A percentile compares a stretch with the other conserved stretches of the same genome.
Evolutionary conservation across 2,329 filamentous ascomycete species (phyloP).

Genomic region (Hymenoscyphus albidus): DNA sequence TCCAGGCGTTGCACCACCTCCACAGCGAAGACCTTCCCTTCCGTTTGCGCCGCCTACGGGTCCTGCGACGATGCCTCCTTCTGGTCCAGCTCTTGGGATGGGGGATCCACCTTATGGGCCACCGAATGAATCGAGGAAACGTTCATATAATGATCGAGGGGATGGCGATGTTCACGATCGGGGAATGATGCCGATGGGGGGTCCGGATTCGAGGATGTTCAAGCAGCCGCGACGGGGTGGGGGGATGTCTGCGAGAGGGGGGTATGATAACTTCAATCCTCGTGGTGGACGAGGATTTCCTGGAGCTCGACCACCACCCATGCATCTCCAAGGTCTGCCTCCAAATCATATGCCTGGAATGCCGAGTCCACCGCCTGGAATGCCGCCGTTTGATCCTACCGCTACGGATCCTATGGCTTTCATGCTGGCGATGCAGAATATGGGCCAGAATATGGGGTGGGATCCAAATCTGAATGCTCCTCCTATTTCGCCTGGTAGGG

Average conservation of each 20-base stretch:
- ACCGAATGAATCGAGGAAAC: slow-evolving; percentile 44
- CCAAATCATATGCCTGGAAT: slow-evolving; percentile 13
- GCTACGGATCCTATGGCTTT: slow-evolving; percentile 56
- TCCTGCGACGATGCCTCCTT: slow-evolving; percentile 24
- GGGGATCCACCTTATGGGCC: slow-evolving; percentile 22
- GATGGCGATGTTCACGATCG: slow-evolving; percentile 38
- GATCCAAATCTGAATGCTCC: slow-evolving; percentile 37
- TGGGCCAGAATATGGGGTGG: slow-evolving; percentile 43
- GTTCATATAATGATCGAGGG: slow-evolving; percentile 52
- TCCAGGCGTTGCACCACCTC: slow-evolving; percentile 48
- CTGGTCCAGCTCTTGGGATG: slow-evolving; percentile 23
- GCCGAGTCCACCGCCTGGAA: slow-evolving; percentile 28
- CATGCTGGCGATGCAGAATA: slow-evolving; percentile 58
- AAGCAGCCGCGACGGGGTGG: slow-evolving; percentile 56
- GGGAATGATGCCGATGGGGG: slow-evolving; percentile 28
- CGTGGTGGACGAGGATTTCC: slow-evolving; percentile 29
- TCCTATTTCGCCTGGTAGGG: slow-evolving; percentile 31
- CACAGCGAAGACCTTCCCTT: slow-evolving; percentile 21
- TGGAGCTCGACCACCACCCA: slow-evolving; percentile 21
- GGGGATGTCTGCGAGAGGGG: slow-evolving; percentile 35
- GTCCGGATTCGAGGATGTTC: slow-evolving; percentile 42
- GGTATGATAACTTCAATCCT: slow-evolving; percentile 36
- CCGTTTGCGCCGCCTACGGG: slow-evolving; percentile 30
- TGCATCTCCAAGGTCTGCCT: slow-evolving; percentile 12
- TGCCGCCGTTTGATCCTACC: slow-evolving; percentile 49